Conservation (phyloP, 129 eudicot genomes). For the Chrysanthemum lavandulifolium region DNA sequence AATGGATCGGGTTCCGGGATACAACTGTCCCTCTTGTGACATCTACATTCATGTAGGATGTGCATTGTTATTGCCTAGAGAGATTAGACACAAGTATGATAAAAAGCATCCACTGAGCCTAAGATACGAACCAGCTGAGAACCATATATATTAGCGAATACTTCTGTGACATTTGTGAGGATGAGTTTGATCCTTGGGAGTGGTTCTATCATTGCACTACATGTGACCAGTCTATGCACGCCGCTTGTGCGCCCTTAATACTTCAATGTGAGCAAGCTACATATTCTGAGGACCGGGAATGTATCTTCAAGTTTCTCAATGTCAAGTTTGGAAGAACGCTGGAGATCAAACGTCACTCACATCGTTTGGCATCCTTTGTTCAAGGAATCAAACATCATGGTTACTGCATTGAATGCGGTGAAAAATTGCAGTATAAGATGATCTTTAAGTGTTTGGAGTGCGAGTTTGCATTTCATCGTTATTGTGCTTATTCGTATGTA, state of each 20-base stretch:
- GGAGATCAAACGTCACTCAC: conserved; percentile 2
- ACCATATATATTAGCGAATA: too few species aligned
- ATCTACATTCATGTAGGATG: too few species aligned
- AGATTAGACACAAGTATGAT: too few species aligned
- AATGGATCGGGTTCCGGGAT: not conserved
- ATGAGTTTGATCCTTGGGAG: not conserved
- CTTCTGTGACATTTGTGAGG: not conserved
- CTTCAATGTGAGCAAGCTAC: too few species aligned
- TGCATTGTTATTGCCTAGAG: too few species aligned
- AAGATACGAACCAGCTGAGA: too few species aligned
- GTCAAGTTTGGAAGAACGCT: conserved; percentile 20
- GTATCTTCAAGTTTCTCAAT: not conserved
- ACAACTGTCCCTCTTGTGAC: not conserved
- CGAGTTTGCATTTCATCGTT: not conserved
- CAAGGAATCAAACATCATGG: conserved; percentile 10
- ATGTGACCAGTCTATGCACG: not conserved
- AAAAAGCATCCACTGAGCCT: too few species aligned
- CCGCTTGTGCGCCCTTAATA: too few species aligned
- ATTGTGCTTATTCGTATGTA: not conserved
- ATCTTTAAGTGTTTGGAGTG: conserved; percentile 20
- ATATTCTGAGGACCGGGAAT: not conserved
- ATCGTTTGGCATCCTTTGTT: not conserved
- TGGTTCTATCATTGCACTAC: conserved; percentile 29
- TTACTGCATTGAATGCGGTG: not conserved
- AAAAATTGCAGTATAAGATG: not conserved